Evolutionary conservation across 106 monocot species (phyloP), one percentile per base, ranked within the genome.

Genomic region (Phalaenopsis equestris): DNA sequence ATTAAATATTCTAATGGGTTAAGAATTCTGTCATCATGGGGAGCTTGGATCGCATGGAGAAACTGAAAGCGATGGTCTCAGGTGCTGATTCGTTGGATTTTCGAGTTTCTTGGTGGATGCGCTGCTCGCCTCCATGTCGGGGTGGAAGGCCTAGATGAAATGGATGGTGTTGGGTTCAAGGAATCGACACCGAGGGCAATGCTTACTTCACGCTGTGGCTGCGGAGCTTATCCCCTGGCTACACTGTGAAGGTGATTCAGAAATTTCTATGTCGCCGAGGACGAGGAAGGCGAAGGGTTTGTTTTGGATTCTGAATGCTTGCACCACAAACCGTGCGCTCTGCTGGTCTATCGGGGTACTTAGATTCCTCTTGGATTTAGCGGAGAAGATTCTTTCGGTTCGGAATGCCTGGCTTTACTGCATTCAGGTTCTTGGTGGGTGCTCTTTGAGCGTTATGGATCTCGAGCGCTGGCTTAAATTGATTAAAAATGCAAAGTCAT

Each of bases 21-120:
- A n/a, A n/a, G 16, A 92, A 98, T 74, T 92, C 94, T 11, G 94
- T 91, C 39, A 92, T 98, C 67, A 92, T 93, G 92, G 94, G 91
- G 23, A 78, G 76, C 0, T 23, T 21, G 10, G 89, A 91, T 67
- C 84, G 91, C 79, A 49, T 94, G 41, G 86, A 90, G 57, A 78
- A 55, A 52, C 82, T 98, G 48, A 64, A 64, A 57, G 43, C 43
- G 0, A 81, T 87, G 81, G 83, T 90, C 3, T 84, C 84, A 3
- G 58, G 67, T 0, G 84, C 42, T 0, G 84, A 77, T 7, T 80
- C 64, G 2, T 70, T 70, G 70, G 80, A 76, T 85, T 87, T 11
- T 81, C 92, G 8, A 80, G 81, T 38, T 84, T 87, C 0, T 86
- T 92, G 11, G 98, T 98, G 16, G 94, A 98, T 46, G 94, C 88